Base-by-base conservation (phyloP, 148 eudicot genomes). In the Heliosperma pusillum region DNA sequence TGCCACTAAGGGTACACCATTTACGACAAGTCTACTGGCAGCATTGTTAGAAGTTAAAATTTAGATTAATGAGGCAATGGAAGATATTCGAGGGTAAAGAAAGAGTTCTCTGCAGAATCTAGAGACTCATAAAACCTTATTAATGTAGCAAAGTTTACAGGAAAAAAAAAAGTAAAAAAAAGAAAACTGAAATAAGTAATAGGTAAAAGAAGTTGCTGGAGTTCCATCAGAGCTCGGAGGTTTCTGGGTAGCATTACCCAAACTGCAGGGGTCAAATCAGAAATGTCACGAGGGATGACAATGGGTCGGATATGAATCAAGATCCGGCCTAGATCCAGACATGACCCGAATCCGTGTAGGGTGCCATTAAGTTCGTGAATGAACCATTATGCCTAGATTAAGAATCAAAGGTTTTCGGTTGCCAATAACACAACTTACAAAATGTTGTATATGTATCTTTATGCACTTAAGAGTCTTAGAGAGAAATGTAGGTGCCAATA, bases 371-470 rank as follows among this genome's bases (percentile, higher is more conserved):
- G n/a, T n/a, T n/a, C n/a, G n/a, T n/a, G n/a, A n/a, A n/a, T n/a
- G n/a, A n/a, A n/a, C 55, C 55, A 68, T n/a, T 5, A n/a, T 55
- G 74, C 62, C 74, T 71, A 55, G 16, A 65, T 27, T 65, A 36
- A 27, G 45, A 65, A 71, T 52, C 74, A 55, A 71, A 52, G 42
- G 42, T 36, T 36, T 36, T 33, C 36, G 5, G 36, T 33, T 33
- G 36, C 36, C 36, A 33, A 33, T 33, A 33, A 33, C 36, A 33
- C 36, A 33, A 33, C 36, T 74, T 8, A 76, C 56, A 20, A 66
- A 56, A 56, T 69, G 74, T 30, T 76, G 70, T 71, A 17, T n/a
- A 60, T 44, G 68, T 66, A 66, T 19, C 30, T 66, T 69, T 59
- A 69, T 76, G 61, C 74, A 77, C 56, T 36, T 66, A 4, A 50